Evolutionary conservation across 1,139 yeast genomes (phyloP).

Genomic region (Spencermartinsiella ligniputridi): DNA sequence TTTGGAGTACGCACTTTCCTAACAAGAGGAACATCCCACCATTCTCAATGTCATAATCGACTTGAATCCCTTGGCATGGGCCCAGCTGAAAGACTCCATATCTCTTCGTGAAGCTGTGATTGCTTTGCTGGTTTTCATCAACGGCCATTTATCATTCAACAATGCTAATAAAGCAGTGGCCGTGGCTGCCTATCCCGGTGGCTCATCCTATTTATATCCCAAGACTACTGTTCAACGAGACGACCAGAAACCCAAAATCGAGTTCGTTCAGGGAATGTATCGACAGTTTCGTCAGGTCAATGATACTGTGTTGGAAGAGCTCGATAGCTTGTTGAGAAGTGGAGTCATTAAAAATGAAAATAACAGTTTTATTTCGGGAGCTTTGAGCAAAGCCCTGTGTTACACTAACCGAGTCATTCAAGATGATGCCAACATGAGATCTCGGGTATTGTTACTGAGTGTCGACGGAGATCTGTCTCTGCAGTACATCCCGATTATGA

Average conservation of each 20-base stretch:
- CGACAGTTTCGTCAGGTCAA: conserved; percentile 81
- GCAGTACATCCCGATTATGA: conserved; percentile 92
- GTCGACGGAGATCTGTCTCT: conserved; percentile 74
- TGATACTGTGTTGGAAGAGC: conserved; percentile 63
- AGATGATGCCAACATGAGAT: conserved; percentile 41
- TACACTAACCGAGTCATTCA: conserved; percentile 61
- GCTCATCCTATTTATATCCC: conserved; percentile 74
- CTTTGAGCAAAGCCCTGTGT: conserved; percentile 70
- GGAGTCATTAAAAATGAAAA: conserved; percentile 22
- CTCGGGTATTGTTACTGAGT: conserved; percentile 70
- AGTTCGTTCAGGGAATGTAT: conserved; percentile 53
- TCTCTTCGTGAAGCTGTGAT: conserved; percentile 53
- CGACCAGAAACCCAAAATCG: conserved; percentile 6
- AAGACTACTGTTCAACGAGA: conserved; percentile 3
- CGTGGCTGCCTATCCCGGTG: conserved; percentile 68
- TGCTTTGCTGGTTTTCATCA: conserved; percentile 64
- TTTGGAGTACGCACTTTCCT: no score
- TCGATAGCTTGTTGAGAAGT: conserved; percentile 46
- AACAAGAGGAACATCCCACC: conserved; percentile 69
- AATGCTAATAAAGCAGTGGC: conserved; percentile 83
- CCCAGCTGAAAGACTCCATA: conserved; percentile 42
- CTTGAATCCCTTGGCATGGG: conserved; percentile 76
- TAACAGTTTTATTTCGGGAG: conserved; percentile 65
- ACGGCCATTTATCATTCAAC: conserved; percentile 82
- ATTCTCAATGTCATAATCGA: conserved; percentile 76